Conservation (phyloP, 805 yeast species). For the Starmera amethionina region DNA sequence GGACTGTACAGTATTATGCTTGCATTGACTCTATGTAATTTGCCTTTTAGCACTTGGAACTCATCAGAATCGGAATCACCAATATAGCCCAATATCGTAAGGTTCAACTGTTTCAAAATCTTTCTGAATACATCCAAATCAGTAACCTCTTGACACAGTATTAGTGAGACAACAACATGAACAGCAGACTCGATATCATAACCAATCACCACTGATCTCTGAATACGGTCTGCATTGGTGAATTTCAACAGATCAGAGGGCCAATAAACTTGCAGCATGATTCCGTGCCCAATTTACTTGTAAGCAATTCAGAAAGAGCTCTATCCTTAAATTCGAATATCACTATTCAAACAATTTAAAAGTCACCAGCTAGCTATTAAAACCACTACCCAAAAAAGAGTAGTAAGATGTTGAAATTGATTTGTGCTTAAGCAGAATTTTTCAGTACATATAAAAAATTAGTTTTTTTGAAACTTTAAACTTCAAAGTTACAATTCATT, state of each 20-base stretch:
- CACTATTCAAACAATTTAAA: too few relatives aligned
- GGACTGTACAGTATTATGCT: constrained; percentile 51
- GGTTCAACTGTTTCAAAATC: background rate
- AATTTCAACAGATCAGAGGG: constrained; percentile 1
- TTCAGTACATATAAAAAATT: too few relatives aligned
- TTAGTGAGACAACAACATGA: background rate
- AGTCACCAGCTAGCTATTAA: too few relatives aligned
- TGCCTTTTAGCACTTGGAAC: constrained; percentile 1
- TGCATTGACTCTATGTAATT: constrained; percentile 7
- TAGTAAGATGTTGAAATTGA: too few relatives aligned
- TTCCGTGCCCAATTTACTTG: background rate
- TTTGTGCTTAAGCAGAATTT: too few relatives aligned
- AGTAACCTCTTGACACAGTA: background rate
- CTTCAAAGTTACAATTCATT: too few relatives aligned
- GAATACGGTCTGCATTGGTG: background rate
- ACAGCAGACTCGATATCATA: background rate
- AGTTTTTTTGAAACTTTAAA: too few relatives aligned
- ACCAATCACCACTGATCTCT: background rate
- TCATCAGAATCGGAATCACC: constrained; percentile 1
- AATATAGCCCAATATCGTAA: background rate
- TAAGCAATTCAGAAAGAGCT: too few relatives aligned
- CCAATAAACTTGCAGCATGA: background rate
- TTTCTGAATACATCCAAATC: background rate
- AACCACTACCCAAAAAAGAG: too few relatives aligned
- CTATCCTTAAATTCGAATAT: too few relatives aligned